Percentiles rank a stretch among this genome's conserved stretches.
Conservation (phyloP, 1,284 basidiomycete genomes). For the Ganoderma boninense region DNA sequence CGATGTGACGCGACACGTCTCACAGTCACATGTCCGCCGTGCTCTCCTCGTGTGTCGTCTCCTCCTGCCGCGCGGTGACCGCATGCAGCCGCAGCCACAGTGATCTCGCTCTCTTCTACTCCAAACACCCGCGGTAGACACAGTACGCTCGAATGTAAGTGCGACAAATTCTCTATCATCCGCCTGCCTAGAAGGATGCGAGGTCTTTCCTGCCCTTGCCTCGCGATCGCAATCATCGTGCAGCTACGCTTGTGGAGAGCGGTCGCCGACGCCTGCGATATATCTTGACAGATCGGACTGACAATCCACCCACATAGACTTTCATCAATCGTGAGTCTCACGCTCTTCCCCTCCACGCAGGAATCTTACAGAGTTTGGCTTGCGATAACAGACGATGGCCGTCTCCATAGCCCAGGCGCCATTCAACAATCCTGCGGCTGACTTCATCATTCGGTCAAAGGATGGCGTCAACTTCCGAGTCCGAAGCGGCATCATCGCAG, state of each 20-base stretch:
- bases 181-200: neutral
- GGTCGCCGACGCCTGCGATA: neutral
- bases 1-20: conserved; percentile 21
- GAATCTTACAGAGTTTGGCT: neutral
- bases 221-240: neutral
- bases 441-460: conserved; percentile 43
- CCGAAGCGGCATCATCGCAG: conserved; percentile 45
- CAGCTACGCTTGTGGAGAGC: neutral
- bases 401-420: conserved; percentile 3
- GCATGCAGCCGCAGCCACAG: neutral
- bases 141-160: neutral
- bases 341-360: neutral
- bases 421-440: conserved; percentile 21
- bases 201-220: neutral
- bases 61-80: too few species aligned
- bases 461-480: conserved; percentile 48
- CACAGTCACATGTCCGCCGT: neutral
- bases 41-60: neutral
- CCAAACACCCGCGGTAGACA: neutral
- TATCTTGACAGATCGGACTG: neutral
- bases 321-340: neutral
- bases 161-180: neutral
- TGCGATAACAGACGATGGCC: neutral
- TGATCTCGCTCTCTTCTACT: too few species aligned
- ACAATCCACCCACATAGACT: neutral